Conservation (phyloP, 768 basidiomycete species). For the Leccinum boreale region DNA sequence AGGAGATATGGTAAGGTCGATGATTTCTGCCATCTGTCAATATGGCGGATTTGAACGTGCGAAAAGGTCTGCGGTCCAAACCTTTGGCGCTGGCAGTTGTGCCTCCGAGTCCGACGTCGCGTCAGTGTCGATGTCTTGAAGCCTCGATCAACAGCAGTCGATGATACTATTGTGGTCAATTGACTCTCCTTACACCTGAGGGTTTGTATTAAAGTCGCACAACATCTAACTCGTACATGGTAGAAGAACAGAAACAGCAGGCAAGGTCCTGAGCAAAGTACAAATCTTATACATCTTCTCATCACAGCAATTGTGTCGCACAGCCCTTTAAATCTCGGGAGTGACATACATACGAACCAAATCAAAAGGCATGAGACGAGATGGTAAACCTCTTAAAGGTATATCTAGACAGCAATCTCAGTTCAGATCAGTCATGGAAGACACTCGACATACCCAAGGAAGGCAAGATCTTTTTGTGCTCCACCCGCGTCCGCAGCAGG, state of each 20-base stretch:
- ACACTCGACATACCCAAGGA: conserved; percentile 49
- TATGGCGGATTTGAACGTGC: background rate
- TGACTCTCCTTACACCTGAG: no score
- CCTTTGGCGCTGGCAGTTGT: background rate
- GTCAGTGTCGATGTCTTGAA: no score
- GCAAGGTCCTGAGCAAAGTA: conserved; percentile 1
- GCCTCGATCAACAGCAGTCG: no score
- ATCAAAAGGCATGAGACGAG: conserved; percentile 53
- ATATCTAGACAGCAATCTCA: conserved; percentile 45
- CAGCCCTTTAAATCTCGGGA: background rate
- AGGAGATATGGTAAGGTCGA: conserved; percentile 33
- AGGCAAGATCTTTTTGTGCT: conserved; percentile 59
- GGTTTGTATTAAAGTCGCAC: background rate
- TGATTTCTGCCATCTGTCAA: conserved; percentile 29
- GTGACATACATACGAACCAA: background rate
- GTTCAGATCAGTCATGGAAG: background rate
- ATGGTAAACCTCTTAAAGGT: conserved; percentile 77
- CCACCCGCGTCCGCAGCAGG: conserved; percentile 36
- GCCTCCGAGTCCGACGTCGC: background rate
- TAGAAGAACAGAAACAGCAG: background rate
- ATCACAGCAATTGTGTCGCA: background rate
- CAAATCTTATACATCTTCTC: conserved; percentile 1
- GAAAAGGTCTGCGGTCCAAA: background rate
- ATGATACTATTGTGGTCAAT: no score
- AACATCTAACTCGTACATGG: background rate